Evolutionary conservation across 2,329 filamentous ascomycete genomes (phyloP).

Genomic region (Colletotrichum gloeosporioides): DNA sequence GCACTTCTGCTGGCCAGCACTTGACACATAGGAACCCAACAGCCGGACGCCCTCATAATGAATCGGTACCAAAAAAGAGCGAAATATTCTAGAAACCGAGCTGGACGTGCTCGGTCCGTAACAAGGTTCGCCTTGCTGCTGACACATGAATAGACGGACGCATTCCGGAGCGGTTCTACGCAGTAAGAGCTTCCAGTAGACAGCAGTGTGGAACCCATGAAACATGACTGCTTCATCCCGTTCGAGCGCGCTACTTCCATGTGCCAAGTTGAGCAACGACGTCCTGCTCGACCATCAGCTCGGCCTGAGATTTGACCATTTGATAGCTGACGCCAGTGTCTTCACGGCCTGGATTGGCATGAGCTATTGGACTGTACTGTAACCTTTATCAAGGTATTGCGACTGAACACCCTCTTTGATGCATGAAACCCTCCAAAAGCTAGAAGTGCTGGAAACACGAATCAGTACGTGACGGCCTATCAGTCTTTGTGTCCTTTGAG

Average conservation of each 20-base stretch:
- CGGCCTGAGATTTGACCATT: neutral
- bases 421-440: constrained; percentile 21
- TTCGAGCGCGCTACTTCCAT: neutral
- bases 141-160: neutral
- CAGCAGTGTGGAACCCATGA: neutral
- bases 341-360: neutral
- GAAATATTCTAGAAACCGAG: neutral
- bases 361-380: neutral
- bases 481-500: constrained; percentile 8
- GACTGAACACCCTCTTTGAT: constrained; percentile 15
- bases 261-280: neutral
- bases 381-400: neutral
- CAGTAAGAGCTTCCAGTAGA: neutral
- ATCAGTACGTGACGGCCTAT: constrained; percentile 5
- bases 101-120: neutral
- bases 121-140: neutral
- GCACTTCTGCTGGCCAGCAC: neutral
- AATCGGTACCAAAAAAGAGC: neutral
- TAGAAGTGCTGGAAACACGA: constrained; percentile 12
- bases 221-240: constrained; percentile 16
- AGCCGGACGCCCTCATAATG: rapidly evolving
- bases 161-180: neutral
- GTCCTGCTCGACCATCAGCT: neutral
- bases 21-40: neutral
- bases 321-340: neutral